phyloP scores from a whole-genome alignment of 148 eudicot genomes.

The Fagopyrum homotropicum region DNA sequence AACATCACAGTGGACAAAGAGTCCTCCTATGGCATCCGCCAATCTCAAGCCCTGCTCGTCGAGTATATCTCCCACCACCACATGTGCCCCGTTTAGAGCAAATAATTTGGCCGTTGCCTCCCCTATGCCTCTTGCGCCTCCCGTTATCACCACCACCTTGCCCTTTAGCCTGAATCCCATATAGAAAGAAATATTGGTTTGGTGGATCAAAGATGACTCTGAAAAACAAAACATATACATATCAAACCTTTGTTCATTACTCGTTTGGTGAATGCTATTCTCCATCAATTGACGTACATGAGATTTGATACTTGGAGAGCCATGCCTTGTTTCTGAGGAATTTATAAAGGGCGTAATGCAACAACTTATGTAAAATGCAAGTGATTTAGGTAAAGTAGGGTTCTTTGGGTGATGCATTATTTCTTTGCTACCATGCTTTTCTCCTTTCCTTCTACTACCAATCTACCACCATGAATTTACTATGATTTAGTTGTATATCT shows the following conservation, averaged over 20 bases:
- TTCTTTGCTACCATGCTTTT: conserved; percentile 6
- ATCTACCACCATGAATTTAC: background rate
- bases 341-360: background rate
- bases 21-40: conserved; percentile 58
- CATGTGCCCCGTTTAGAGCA: conserved; percentile 61
- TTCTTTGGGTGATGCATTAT: conserved; percentile 7
- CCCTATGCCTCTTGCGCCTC: conserved; percentile 93
- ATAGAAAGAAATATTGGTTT: background rate
- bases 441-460: background rate
- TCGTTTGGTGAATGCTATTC: background rate
- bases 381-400: conserved; percentile 2
- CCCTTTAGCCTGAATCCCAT: conserved; percentile 37
- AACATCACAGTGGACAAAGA: conserved; percentile 75
- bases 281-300: background rate
- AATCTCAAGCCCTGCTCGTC: conserved; percentile 50
- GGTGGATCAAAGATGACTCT: background rate
- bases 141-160: conserved; percentile 81
- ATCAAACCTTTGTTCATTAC: background rate
- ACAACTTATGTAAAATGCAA: background rate
- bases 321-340: background rate
- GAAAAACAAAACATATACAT: background rate
- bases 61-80: conserved; percentile 65
- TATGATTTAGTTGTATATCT: background rate
- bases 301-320: background rate
- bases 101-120: conserved; percentile 59